A percentile compares a stretch with the other conserved stretches of the same genome.
phyloP scores from a whole-genome alignment of 306 rosid species.

The Vachellia collinsii region DNA sequence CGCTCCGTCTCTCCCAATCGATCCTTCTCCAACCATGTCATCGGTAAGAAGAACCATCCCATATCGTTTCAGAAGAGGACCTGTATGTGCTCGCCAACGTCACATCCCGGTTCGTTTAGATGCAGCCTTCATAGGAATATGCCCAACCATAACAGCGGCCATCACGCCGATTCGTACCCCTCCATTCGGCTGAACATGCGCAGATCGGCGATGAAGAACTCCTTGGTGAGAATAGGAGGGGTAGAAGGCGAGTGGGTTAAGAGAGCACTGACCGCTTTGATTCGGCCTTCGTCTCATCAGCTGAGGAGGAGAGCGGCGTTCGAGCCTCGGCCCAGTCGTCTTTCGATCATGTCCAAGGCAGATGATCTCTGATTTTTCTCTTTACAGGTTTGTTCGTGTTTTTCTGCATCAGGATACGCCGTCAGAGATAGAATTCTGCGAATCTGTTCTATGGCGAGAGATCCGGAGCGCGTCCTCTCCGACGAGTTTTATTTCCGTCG shows the following conservation, averaged over 20 bases:
- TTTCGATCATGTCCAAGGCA: constrained; percentile 68
- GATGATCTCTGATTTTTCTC: constrained; percentile 44
- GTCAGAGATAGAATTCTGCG: constrained; percentile 37
- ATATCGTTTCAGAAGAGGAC: constrained; percentile 62
- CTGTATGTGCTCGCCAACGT: constrained; percentile 94
- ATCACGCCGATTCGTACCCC: constrained; percentile 50
- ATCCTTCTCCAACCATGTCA: constrained; percentile 59
- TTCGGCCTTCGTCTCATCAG: constrained; percentile 93
- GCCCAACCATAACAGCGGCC: constrained; percentile 16
- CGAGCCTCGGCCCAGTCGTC: constrained; percentile 79
- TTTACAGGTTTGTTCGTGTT: constrained; percentile 51
- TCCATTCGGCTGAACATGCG: constrained; percentile 76
- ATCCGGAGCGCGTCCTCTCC: constrained; percentile 23
- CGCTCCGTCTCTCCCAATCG: constrained; percentile 85
- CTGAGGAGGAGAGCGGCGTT: constrained; percentile 70
- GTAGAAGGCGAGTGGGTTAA: constrained; percentile 98
- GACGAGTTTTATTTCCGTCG: constrained; percentile 48
- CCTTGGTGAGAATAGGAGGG: constrained; percentile 85
- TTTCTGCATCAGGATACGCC: constrained; percentile 49
- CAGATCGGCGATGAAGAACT: constrained; percentile 96
- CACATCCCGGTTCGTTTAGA: constrained; percentile 89
- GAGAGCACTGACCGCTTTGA: constrained; percentile 78
- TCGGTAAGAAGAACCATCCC: constrained; percentile 58
- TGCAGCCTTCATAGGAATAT: constrained; percentile 83
- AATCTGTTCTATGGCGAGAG: constrained; percentile 11